Evolutionary conservation across 106 monocot species (phyloP).

Genomic region (Narthecium ossifragum): DNA sequence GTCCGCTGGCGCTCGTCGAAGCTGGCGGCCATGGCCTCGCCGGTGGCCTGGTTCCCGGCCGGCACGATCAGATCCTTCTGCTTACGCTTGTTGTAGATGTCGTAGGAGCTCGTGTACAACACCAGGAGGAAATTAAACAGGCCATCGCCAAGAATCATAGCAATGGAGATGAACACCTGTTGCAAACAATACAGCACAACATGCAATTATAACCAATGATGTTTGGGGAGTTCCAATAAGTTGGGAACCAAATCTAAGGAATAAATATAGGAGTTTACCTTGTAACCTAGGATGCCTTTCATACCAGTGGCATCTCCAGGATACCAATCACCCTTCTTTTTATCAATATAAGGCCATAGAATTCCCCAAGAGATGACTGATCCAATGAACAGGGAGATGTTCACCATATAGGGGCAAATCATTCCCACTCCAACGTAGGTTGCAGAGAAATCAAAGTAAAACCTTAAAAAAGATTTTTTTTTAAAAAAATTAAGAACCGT

Average conservation of each 20-base stretch:
- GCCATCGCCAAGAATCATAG: constrained; percentile 17
- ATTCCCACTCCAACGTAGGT: constrained; percentile 44
- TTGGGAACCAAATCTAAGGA: too few relatives aligned
- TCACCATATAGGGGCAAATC: constrained; percentile 45
- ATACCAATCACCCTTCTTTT: constrained; percentile 34
- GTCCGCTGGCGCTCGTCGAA: not conserved
- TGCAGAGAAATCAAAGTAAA: constrained; percentile 42
- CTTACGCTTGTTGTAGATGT: not conserved
- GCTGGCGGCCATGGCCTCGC: not conserved
- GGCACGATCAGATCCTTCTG: not conserved
- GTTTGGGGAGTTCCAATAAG: too few relatives aligned
- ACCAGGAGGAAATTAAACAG: constrained; percentile 4
- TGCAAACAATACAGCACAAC: too few relatives aligned
- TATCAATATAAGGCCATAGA: constrained; percentile 38
- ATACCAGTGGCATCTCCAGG: constrained; percentile 7
- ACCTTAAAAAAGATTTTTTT: too few relatives aligned
- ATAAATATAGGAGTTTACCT: too few relatives aligned
- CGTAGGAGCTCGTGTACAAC: not conserved
- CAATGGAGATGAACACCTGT: constrained; percentile 15
- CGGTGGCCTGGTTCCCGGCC: not conserved
- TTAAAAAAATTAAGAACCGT: too few relatives aligned
- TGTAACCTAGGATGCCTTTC: constrained; percentile 33
- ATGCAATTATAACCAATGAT: too few relatives aligned
- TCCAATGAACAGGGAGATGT: constrained; percentile 35
- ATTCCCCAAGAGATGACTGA: constrained; percentile 39